These are phyloP conservation scores for Ophiosphaerella herpotricha DNA, from an alignment of 2,329 filamentous ascomycete species.

Conservation along the genomic window DNA sequence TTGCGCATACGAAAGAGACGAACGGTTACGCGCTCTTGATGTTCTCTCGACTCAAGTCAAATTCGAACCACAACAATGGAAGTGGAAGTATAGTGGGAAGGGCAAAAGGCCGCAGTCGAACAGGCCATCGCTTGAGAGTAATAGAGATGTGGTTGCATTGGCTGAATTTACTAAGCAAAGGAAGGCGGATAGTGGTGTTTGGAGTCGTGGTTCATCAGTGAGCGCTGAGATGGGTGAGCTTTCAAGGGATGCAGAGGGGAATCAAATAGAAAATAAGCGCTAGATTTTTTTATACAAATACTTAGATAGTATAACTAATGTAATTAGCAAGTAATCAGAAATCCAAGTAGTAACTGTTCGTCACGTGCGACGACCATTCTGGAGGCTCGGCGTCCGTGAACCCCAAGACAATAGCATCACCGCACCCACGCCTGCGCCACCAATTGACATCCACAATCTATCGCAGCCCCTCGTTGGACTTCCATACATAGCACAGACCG, in stretches of 20 bases:
- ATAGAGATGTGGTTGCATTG: not conserved
- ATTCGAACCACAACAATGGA: slow-evolving; percentile 9
- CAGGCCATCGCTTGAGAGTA: not conserved
- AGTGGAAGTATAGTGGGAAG: slow-evolving; percentile 8
- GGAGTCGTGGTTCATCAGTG: slow-evolving; percentile 5
- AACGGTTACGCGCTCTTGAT: slow-evolving; percentile 4
- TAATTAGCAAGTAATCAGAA: not conserved
- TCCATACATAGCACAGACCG: not conserved
- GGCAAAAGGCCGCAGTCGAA: not conserved
- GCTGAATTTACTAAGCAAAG: too few relatives aligned
- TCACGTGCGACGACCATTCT: slow-evolving; percentile 16
- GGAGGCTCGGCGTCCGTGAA: slow-evolving; percentile 10
- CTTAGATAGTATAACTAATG: not conserved
- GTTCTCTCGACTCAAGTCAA: not conserved
- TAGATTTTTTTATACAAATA: too few relatives aligned
- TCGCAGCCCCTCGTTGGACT: slow-evolving; percentile 1
- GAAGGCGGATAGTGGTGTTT: slow-evolving; percentile 1
- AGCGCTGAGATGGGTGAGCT: slow-evolving; percentile 8
- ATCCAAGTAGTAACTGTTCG: not conserved
- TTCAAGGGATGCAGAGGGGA: not conserved
- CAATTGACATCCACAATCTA: slow-evolving; percentile 16
- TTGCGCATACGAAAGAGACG: slow-evolving; percentile 10
- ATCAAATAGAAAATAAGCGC: not conserved
- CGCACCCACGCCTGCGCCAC: slow-evolving; percentile 12
- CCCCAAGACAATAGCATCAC: slow-evolving; percentile 15